Evolutionary conservation across 2,329 filamentous ascomycete species (phyloP), one percentile per base, ranked within the genome.

Genomic region (Sporothrix globosa): DNA sequence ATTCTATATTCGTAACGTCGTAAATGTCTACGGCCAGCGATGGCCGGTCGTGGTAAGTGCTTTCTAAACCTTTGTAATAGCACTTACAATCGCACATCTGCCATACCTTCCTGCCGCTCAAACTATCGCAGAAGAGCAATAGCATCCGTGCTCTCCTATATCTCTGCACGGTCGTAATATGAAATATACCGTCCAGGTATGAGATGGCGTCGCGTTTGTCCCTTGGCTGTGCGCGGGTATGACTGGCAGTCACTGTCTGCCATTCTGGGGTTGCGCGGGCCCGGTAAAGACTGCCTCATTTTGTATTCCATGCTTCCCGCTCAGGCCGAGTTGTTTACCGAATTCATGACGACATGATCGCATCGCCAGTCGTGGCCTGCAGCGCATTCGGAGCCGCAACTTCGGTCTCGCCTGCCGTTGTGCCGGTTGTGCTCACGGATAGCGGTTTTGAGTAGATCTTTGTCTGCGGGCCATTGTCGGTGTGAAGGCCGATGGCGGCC

Each of bases 401-500:
- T 2, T 56, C 66, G 19, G 70, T 54, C n/a, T 67, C 67, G 19
- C 61, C 69, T 7, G 63, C 67, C 27, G 52, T 69, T 46, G 39
- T 53, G 34, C 56, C 67, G 17, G 41, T 14, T 6, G 52, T 30
- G 46, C 68, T 53, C 41, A 72, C 63, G 19, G 70, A 69, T 11
- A 70, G 68, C 13, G 70, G 70, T 67, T 70, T 70, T 13, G 39
- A 44, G 53, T 70, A 72, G 30, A 70, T 46, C 50, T 68, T 70
- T 6, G 71, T 72, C 60, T 72, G 71, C 27, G 65, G 54, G 24
- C 71, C 69, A 68, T 70, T 72, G 71, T 66, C 71, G 39, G 72
- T 73, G 56, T 70, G 72, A 58, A 75, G 70, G 63, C 92, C 92
- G 48, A 90, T 84, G 0, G 91, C 93, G 19, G 92, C 92, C 77